Evolutionary conservation across 139 green algal genomes (phyloP), one percentile per base, ranked within the genome.

Genomic region (Trebouxia sp.): DNA sequence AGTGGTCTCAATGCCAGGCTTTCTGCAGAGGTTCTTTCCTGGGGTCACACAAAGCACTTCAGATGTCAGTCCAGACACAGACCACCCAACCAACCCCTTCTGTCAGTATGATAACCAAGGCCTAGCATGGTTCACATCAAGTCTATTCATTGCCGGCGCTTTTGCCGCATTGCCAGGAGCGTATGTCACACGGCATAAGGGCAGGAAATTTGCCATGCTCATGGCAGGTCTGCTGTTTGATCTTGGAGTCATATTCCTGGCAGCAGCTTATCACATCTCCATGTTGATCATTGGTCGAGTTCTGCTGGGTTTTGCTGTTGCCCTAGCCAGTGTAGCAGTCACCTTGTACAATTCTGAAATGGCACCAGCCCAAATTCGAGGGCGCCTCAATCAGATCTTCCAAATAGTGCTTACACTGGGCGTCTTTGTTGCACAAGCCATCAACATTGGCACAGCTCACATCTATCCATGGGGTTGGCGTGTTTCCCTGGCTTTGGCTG

Each of bases 211-310:
- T 14, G 76, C 70, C 7, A 84, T 84, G 80, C 70, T 84, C 22
- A 20, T 84, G 15, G 80, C 80, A 22, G 80, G 80, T 15, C 51
- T 84, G 12, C 30, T 84, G 4, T 84, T 84, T 65, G 80, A 84
- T 30, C n/a, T 84, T 28, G 80, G 80, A 2, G 80, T 80, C 11
- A 51, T 84, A 1, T 55, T 84, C 17, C 50, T 80, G 11, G 75
- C 75, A 20, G 38, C 75, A 72, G 75, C 53, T 39, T 42, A 53
- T 11, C 51, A 80, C 51, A 69, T 80, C 35, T 47, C 53, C 30
- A 92, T 94, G 92, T 87, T 97, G 17, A 82, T 94, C 50, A 74
- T 92, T 6, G 93, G 93, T 5, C 86, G 93, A 30, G 67, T 95
- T 20, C 80, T 92, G 30, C 82, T 97, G 26, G 93, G 93, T 22